Evolutionary conservation across 495 filamentous ascomycete species (phyloP).

Genomic region (Penicillium paradoxum): DNA sequence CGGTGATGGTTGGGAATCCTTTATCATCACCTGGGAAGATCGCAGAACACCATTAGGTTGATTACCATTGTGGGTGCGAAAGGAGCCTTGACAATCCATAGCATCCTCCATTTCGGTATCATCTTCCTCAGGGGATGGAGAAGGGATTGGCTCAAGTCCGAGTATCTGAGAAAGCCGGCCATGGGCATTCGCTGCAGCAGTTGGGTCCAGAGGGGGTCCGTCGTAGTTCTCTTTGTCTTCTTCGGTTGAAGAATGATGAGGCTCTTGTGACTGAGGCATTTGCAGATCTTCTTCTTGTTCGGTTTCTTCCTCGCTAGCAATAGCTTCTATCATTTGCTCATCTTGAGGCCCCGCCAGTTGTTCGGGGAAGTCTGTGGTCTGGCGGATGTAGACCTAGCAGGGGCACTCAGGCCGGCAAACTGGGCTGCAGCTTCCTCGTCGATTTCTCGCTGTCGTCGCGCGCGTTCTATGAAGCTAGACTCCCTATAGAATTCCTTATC

Average conservation of each 20-base stretch:
- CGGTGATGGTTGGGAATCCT: constrained; percentile 47
- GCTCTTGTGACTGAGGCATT: constrained; percentile 26
- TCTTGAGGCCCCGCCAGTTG: background rate
- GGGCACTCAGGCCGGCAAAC: constrained; percentile 37
- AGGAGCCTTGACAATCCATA: background rate
- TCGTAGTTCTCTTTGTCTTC: constrained; percentile 51
- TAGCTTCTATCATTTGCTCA: constrained; percentile 14
- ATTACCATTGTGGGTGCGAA: constrained; percentile 5
- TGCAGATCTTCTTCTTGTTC: constrained; percentile 45
- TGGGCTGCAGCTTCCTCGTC: constrained; percentile 36
- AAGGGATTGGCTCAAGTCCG: constrained; percentile 25
- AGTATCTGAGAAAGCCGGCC: constrained; percentile 40
- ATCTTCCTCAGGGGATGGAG: constrained; percentile 3
- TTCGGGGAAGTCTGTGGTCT: constrained; percentile 4
- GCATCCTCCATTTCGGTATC: constrained; percentile 1
- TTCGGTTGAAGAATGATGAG: constrained; percentile 28
- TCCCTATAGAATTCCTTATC: constrained; percentile 46
- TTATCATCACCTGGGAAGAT: constrained; percentile 41
- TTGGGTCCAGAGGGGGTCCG: constrained; percentile 22
- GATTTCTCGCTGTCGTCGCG: constrained; percentile 32
- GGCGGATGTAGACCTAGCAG: constrained; percentile 19
- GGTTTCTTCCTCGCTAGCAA: constrained; percentile 48
- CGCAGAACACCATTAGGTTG: constrained; percentile 7
- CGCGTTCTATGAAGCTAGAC: constrained; percentile 38
- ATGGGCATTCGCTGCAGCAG: constrained; percentile 31